Evolutionary conservation across 306 rosid species (phyloP).

Genomic region (Casuarina glauca): DNA sequence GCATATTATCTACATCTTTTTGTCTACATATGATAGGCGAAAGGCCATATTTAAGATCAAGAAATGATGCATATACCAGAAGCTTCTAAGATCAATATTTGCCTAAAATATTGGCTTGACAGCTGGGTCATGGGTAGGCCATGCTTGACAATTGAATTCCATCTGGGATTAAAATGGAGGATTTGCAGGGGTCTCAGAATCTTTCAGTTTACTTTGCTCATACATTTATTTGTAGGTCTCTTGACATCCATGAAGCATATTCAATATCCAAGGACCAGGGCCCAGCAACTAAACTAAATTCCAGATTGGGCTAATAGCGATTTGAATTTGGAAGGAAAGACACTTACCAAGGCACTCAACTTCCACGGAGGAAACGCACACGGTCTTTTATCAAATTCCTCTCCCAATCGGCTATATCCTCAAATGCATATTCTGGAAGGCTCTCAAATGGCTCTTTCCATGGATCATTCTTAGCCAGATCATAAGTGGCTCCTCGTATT

Average conservation of each 20-base stretch:
- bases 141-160: background rate
- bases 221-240: background rate
- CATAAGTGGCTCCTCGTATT: slow-evolving; percentile 77
- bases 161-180: background rate
- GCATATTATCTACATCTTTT: background rate
- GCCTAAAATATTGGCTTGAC: background rate
- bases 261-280: background rate
- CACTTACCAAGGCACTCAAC: slow-evolving; percentile 44
- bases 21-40: background rate
- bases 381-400: slow-evolving; percentile 72
- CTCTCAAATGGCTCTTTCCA: slow-evolving; percentile 91
- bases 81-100: background rate
- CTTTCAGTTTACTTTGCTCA: background rate
- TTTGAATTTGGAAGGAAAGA: slow-evolving; percentile 11
- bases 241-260: background rate
- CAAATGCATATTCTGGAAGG: slow-evolving; percentile 82
- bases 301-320: background rate
- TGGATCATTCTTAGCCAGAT: slow-evolving; percentile 73
- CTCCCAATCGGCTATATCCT: slow-evolving; percentile 83
- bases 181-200: background rate
- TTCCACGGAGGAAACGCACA: slow-evolving; percentile 65
- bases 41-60: background rate
- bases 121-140: background rate
- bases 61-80: background rate
- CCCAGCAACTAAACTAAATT: background rate